Conservation (phyloP, 2,329 filamentous ascomycete genomes). For the Catunica adiposa region DNA sequence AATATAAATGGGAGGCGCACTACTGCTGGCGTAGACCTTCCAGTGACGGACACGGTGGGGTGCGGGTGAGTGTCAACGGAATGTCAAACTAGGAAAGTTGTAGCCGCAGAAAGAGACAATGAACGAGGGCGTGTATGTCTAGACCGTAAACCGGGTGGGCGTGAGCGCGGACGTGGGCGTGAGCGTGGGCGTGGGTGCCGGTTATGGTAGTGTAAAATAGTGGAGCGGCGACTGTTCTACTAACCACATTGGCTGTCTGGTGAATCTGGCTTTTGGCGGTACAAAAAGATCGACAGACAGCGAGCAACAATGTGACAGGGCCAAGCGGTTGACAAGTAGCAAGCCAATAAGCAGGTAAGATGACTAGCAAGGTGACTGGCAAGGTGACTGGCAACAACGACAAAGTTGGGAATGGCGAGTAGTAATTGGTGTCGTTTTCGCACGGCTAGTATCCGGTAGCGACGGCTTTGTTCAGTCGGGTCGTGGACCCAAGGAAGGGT, state of each 20-base stretch:
- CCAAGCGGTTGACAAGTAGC: background rate
- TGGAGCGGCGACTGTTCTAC: no score
- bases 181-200: slow-evolving; percentile 2
- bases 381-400: background rate
- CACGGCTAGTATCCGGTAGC: background rate
- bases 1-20: no score
- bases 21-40: no score
- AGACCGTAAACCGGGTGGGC: no score
- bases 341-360: background rate
- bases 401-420: background rate
- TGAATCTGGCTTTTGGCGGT: slow-evolving; percentile 1
- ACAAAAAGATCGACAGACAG: slow-evolving; percentile 12
- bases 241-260: background rate
- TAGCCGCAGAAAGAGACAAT: no score
- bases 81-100: no score
- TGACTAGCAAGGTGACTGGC: background rate
- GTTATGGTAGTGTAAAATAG: no score
- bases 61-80: no score
- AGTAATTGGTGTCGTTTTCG: background rate
- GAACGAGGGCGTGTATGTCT: background rate
- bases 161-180: no score
- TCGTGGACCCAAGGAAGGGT: background rate
- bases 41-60: no score
- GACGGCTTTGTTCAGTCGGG: background rate
- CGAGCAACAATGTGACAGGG: background rate